Conservation (phyloP, 345 rosid species). For the Cardiospermum halicacabum region DNA sequence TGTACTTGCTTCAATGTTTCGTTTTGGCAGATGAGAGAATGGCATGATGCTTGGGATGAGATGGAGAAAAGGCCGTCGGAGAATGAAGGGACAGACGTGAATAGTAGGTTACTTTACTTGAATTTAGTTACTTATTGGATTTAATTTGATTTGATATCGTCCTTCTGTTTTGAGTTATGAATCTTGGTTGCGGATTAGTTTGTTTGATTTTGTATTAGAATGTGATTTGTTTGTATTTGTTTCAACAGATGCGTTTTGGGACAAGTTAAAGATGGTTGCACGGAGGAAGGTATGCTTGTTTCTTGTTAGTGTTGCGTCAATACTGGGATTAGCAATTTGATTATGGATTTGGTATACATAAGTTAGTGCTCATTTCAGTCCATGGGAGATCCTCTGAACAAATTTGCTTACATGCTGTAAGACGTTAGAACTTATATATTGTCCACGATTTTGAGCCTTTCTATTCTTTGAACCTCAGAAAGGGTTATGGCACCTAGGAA, state of each 20-base stretch:
- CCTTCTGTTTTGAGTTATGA: too few species aligned
- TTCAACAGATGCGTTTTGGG: constrained; percentile 73
- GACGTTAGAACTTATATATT: too few species aligned
- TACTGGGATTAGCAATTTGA: too few species aligned
- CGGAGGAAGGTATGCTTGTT: constrained; percentile 53
- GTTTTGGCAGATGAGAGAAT: constrained; percentile 40
- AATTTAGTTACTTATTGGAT: background rate
- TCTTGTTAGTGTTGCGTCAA: too few species aligned
- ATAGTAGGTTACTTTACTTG: constrained; percentile 27
- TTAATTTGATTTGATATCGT: too few species aligned
- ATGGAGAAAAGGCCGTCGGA: constrained; percentile 22
- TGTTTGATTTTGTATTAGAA: background rate
- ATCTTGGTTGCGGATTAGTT: background rate
- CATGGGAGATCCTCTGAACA: too few species aligned
- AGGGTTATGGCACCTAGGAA: background rate
- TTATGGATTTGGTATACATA: too few species aligned
- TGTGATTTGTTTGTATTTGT: constrained; percentile 6
- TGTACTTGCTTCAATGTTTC: too few species aligned
- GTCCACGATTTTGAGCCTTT: too few species aligned
- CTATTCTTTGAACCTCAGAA: background rate
- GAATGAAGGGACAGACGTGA: constrained; percentile 29
- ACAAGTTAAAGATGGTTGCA: constrained; percentile 59
- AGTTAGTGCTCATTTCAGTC: too few species aligned
- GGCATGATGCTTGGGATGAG: constrained; percentile 50
- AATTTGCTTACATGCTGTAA: too few species aligned